These are phyloP conservation scores for Ceratobasidium sp. DNA, from an alignment of 1,284 basidiomycete genomes.

Conservation along the genomic window DNA sequence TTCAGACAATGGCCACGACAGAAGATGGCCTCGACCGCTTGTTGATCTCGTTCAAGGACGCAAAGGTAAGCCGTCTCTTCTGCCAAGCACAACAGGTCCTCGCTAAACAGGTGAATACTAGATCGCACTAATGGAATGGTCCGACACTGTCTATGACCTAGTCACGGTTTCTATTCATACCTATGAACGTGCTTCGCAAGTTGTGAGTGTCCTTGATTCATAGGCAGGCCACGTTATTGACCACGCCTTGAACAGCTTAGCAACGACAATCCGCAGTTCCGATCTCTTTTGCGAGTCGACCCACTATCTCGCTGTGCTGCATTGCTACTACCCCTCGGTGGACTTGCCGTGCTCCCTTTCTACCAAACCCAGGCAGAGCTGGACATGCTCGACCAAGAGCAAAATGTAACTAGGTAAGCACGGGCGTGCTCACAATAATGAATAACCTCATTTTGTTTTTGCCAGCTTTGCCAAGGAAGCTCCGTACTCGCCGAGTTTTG, in stretches of 20 bases:
- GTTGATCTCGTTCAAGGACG: slow-evolving; percentile 91
- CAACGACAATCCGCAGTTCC: slow-evolving; percentile 67
- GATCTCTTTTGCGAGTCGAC: slow-evolving; percentile 77
- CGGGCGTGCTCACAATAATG: slow-evolving; percentile 43
- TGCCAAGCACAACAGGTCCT: neutral
- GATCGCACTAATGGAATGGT: slow-evolving; percentile 98
- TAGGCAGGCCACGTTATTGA: neutral
- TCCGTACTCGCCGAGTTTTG: slow-evolving; percentile 88
- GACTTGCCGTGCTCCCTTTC: slow-evolving; percentile 91
- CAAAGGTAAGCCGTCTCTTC: slow-evolving; percentile 76
- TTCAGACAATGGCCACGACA: slow-evolving; percentile 78
- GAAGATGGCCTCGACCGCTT: slow-evolving; percentile 88
- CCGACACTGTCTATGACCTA: slow-evolving; percentile 73
- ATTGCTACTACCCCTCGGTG: slow-evolving; percentile 84
- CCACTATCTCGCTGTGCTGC: slow-evolving; percentile 86
- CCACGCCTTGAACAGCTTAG: neutral
- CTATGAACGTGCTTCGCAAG: slow-evolving; percentile 91
- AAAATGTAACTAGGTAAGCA: slow-evolving; percentile 62
- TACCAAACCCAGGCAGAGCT: slow-evolving; percentile 87
- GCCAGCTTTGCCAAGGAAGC: slow-evolving; percentile 65
- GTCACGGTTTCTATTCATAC: slow-evolving; percentile 96
- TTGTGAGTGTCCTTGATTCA: slow-evolving; percentile 58
- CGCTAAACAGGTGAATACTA: slow-evolving; percentile 47
- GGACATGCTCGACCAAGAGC: slow-evolving; percentile 78
- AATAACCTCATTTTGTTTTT: neutral